A percentile compares a stretch with the other conserved stretches of the same genome.
Evolutionary conservation across 257 asterid species (phyloP).

Genomic region (Petrea volubilis): DNA sequence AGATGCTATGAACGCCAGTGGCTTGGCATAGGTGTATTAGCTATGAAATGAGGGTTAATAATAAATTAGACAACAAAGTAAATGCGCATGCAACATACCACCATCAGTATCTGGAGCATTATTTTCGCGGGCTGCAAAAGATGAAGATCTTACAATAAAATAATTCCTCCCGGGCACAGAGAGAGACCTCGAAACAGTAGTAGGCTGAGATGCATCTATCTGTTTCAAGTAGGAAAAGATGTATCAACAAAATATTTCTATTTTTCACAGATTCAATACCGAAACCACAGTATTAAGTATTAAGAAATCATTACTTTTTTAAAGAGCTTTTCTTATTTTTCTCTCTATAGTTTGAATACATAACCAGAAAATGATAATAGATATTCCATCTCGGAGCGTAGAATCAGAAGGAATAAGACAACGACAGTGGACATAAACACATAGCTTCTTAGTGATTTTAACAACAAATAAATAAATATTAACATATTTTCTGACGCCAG

Average conservation of each 20-base stretch:
- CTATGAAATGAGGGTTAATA: no score
- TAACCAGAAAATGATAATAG: background rate
- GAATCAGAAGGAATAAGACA: background rate
- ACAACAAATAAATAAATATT: background rate
- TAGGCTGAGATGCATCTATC: slow-evolving; percentile 43
- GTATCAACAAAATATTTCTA: background rate
- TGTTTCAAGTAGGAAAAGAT: slow-evolving; percentile 31
- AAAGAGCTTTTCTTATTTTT: no score
- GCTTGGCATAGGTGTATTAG: no score
- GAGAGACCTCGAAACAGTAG: slow-evolving; percentile 76
- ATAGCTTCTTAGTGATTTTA: background rate
- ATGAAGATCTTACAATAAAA: slow-evolving; percentile 73
- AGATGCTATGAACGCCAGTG: no score
- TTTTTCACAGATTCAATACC: background rate
- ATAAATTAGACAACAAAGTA: background rate
- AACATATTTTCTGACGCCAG: background rate
- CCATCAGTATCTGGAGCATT: slow-evolving; percentile 46
- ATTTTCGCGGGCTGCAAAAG: slow-evolving; percentile 59
- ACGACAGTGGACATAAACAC: background rate
- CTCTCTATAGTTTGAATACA: no score
- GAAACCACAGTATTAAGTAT: no score
- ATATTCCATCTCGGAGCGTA: background rate
- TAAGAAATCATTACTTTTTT: no score
- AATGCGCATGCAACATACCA: slow-evolving; percentile 52
- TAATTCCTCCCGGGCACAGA: slow-evolving; percentile 74